Evolutionary conservation across 768 basidiomycete species (phyloP).

Genomic region (Mycena vulgaris): DNA sequence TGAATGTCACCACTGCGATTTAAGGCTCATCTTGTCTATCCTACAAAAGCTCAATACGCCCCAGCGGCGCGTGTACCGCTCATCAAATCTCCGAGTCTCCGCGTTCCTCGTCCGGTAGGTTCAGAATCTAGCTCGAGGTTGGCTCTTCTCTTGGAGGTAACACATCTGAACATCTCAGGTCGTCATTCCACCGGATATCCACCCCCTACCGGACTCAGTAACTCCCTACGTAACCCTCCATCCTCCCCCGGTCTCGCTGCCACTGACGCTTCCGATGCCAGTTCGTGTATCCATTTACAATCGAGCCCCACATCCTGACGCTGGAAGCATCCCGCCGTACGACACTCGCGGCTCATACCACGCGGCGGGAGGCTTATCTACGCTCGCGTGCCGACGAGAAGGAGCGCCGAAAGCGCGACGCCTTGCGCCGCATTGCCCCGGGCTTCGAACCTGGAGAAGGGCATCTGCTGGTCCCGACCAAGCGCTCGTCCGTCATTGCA

Average conservation of each 20-base stretch:
- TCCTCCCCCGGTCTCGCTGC: constrained; percentile 10
- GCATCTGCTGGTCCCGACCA: constrained; percentile 71
- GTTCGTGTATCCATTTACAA: constrained; percentile 97
- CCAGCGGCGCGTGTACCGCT: constrained; percentile 84
- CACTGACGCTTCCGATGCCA: constrained; percentile 51
- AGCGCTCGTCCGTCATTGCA: constrained; percentile 44
- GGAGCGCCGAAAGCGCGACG: constrained; percentile 74
- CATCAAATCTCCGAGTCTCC: constrained; percentile 93
- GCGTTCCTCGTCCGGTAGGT: constrained; percentile 85
- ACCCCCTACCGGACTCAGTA: constrained; percentile 93
- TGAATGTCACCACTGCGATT: neutral
- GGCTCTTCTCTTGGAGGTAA: neutral
- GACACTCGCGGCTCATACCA: constrained; percentile 75
- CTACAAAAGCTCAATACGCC: constrained; percentile 77
- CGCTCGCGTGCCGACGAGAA: constrained; percentile 84
- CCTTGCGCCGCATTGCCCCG: constrained; percentile 83
- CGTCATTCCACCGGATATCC: constrained; percentile 90
- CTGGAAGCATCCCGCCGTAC: constrained; percentile 81
- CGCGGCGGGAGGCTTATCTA: constrained; percentile 81
- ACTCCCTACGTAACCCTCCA: constrained; percentile 80
- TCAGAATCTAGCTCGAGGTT: neutral
- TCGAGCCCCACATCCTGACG: constrained; percentile 88
- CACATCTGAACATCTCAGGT: constrained; percentile 64
- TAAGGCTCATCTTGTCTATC: neutral
- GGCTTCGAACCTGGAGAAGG: constrained; percentile 80